phyloP scores from a whole-genome alignment of 768 basidiomycete genomes.

The Termitomyces sp. region DNA sequence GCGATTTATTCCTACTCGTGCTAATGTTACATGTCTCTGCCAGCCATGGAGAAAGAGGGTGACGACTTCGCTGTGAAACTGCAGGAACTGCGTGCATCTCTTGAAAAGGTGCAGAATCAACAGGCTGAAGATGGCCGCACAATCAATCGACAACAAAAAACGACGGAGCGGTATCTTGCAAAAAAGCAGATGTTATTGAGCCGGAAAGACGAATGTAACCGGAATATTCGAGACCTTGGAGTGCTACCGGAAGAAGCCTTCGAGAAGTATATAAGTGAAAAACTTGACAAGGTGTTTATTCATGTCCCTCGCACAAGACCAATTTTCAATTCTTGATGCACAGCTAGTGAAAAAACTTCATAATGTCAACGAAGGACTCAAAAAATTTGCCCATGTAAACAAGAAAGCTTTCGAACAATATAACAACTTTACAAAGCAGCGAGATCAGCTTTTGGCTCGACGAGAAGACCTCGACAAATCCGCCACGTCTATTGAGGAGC shows the following conservation, averaged over 20 bases:
- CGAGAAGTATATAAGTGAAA: conserved; percentile 85
- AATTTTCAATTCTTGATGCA: neutral
- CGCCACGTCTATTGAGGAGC: conserved; percentile 82
- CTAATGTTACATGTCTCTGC: neutral
- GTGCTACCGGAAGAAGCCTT: conserved; percentile 97
- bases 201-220: conserved; percentile 91
- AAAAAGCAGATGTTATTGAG: conserved; percentile 82
- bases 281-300: conserved; percentile 72
- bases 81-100: conserved; percentile 54
- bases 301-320: neutral
- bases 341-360: conserved; percentile 95
- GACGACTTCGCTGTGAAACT: conserved; percentile 56
- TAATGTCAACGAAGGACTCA: conserved; percentile 83
- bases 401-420: conserved; percentile 99
- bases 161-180: conserved; percentile 88
- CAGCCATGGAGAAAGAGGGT: conserved; percentile 70
- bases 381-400: conserved; percentile 97
- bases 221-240: conserved; percentile 93
- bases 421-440: conserved; percentile 95
- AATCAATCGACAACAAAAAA: conserved; percentile 91
- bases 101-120: conserved; percentile 76
- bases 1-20: neutral
- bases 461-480: conserved; percentile 90
- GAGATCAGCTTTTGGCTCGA: conserved; percentile 82
- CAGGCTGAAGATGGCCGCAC: conserved; percentile 84